Base-by-base conservation (phyloP, 2,329 filamentous ascomycete genomes). In the Colletotrichum noveboracense region DNA sequence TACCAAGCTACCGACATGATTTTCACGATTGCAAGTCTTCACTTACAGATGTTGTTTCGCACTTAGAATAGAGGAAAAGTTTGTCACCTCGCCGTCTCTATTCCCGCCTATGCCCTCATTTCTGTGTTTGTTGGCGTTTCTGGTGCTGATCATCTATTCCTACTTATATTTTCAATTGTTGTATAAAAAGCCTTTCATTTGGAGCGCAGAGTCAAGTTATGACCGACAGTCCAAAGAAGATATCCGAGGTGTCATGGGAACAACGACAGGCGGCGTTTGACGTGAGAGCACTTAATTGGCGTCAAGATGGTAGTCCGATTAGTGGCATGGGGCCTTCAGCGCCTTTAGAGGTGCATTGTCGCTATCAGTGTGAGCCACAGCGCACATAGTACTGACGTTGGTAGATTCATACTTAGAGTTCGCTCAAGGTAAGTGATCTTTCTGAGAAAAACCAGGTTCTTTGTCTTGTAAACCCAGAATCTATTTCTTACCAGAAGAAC, bases 11-110 rank as follows among this genome's bases (percentile, higher is more conserved):
- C n/a, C 12, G n/a, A 13, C n/a, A 52, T 52, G n/a, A 7, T 0
- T 24, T 21, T 0, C 43, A 13, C 2, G 0, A 0, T 13, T 21
- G n/a, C 0, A 21, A 52, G 38, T n/a, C 18, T 48, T 48, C 18
- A 48, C 38, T n/a, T n/a, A n/a, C 38, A 48, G 0, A 48, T 0
- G 18, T 1, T 48, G 9, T n/a, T 48, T 5, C 5, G 38, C 18
- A 48, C 0, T 48, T 6, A 48, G 5, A n/a, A 48, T 12, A n/a
- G 38, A 48, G 18, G 18, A 6, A 34, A 34, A 34, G 13, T 6
- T 1, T 18, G 18, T 43, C 38, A 3, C 38, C 6, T n/a, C 38
- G 8, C 38, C 38, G 38, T 43, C 16, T 43, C 18, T 43, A 5
- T 43, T 48, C 18, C 38, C 38, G 38, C 38, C 38, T n/a, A 4